Evolutionary conservation across 2,329 filamentous ascomycete genomes (phyloP), one percentile per base, ranked within the genome.

Genomic region (Parastagonospora nodorum): DNA sequence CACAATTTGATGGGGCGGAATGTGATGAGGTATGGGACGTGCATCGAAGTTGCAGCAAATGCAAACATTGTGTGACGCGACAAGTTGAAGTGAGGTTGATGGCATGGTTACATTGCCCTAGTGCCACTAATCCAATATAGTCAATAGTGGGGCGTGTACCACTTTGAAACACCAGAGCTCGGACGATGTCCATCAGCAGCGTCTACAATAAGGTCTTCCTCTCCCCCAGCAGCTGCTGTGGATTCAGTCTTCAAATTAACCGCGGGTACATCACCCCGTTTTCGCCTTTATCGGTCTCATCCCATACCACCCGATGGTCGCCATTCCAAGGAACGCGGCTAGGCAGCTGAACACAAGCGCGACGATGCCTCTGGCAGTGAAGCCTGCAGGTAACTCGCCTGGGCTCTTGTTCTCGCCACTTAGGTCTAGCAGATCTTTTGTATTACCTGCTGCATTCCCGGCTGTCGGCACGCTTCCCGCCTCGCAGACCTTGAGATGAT

Each of bases 391-490:
- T 12, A 93, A 67, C 37, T 75, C 78, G 0, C 71, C 72, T 0
- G 84, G 81, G 2, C 80, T 77, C 31, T 67, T 73, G 48, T 86
- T 87, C 68, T 88, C 64, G 8, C 71, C 71, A 0, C 12, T 57
- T 33, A 74, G 31, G 55, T 94, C 83, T 0, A 89, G 74, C 8
- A 84, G 74, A 58, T 93, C 74, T 0, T 73, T 69, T 0, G 83
- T 86, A 64, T 92, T 91, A 0, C 80, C 90, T 0, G 89, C 90
- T 0, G 90, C 90, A 62, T 94, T 94, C 4, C 90, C 90, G 2
- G 66, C 63, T 0, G 75, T 81, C 0, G 83, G 78, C 0, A 84
- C 71, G 6, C 76, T 74, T 0, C 69, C 77, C 0, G 77, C 81
- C 5, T 74, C 74, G 67, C 89, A 93, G 3, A 75, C 82, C 6